Evolutionary conservation across 345 rosid species (phyloP).

Genomic region (Syzygium oleosum): DNA sequence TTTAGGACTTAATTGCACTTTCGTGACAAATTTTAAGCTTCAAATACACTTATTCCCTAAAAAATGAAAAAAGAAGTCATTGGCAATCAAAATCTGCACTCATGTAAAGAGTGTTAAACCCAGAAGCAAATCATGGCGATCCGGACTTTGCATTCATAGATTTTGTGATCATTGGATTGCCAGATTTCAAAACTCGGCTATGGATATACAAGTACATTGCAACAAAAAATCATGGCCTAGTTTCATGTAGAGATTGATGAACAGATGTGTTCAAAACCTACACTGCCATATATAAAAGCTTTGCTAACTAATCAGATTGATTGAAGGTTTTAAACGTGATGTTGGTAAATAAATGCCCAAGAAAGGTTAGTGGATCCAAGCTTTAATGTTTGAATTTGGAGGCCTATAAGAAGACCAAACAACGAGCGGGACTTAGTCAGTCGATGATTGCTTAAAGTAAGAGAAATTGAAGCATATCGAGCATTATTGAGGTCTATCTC

Average conservation of each 20-base stretch:
- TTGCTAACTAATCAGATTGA: not conserved
- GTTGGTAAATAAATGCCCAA: not conserved
- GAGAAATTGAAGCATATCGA: no score
- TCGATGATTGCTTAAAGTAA: no score
- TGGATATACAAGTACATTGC: not conserved
- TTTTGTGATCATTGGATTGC: not conserved
- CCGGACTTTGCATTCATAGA: not conserved
- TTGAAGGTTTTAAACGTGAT: not conserved
- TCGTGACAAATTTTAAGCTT: no score
- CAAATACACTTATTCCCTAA: no score
- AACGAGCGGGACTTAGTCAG: not conserved
- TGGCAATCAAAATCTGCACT: not conserved
- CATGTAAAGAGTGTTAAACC: not conserved
- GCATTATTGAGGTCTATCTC: no score
- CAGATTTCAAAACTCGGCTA: not conserved
- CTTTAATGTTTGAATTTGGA: not conserved
- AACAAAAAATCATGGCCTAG: not conserved
- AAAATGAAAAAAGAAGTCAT: no score
- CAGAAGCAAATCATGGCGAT: not conserved
- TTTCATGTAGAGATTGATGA: not conserved
- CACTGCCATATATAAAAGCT: rapidly evolving
- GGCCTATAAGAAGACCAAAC: not conserved
- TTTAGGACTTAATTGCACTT: no score
- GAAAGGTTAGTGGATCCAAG: not conserved
- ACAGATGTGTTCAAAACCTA: not conserved